phyloP scores from a whole-genome alignment of 2,329 filamentous ascomycete genomes.

The Xylaria sp. region DNA sequence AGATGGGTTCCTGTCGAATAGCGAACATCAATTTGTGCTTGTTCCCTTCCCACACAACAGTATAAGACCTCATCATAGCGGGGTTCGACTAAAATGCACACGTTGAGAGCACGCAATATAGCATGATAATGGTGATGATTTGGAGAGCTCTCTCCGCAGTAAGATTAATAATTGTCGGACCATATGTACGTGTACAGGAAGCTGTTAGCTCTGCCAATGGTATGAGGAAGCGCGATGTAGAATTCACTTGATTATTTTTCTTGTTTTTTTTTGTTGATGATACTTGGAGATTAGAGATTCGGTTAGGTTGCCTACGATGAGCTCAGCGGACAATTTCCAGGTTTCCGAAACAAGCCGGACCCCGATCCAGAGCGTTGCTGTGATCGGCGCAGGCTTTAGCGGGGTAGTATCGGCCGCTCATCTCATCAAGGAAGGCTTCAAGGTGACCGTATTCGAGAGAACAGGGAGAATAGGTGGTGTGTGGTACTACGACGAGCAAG shows the following conservation, averaged over 20 bases:
- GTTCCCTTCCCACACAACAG: not conserved
- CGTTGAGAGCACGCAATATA: constrained; percentile 29
- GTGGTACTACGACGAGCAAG: constrained; percentile 67
- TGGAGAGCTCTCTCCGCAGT: constrained; percentile 10
- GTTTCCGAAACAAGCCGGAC: constrained; percentile 3
- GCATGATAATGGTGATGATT: constrained; percentile 18
- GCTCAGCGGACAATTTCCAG: not conserved
- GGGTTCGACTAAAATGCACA: not conserved
- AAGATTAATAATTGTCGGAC: constrained; percentile 23
- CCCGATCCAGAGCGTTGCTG: constrained; percentile 51
- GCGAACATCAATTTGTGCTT: not conserved
- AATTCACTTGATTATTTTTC: not conserved
- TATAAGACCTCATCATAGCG: not conserved
- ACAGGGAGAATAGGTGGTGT: constrained; percentile 63
- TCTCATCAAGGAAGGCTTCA: constrained; percentile 63
- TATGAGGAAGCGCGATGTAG: not conserved
- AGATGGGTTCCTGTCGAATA: not conserved
- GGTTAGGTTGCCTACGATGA: constrained; percentile 12
- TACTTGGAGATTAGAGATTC: not conserved
- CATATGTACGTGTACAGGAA: not conserved
- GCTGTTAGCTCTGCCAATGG: not conserved
- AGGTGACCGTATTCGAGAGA: constrained; percentile 68
- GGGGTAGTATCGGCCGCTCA: constrained; percentile 69
- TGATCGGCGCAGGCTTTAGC: constrained; percentile 69
- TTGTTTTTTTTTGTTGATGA: not conserved